Evolutionary conservation across 169 alveolate genomes (phyloP), one percentile per base, ranked within the genome.

Genomic region (Hammondia hammondi): DNA sequence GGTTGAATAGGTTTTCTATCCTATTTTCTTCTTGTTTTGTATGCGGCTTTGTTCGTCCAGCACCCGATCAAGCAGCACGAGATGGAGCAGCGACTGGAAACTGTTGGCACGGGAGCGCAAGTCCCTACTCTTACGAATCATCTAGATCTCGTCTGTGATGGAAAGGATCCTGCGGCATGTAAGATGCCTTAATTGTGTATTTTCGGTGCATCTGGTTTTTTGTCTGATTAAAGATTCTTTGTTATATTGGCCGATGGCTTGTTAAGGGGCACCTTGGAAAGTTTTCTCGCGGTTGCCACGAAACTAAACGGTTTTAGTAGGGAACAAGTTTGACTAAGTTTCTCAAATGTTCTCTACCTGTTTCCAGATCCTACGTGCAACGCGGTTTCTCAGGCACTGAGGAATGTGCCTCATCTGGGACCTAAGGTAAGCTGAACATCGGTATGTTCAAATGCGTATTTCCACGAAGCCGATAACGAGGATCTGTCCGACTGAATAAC

Each of bases 31-130:
- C 14, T 21, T 67, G n/a, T 21, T 17, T 7, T 57, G 14, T 10
- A 14, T 67, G 27, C 32, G 43, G 85, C 45, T 84, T 45, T 29
- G n/a, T 84, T 17, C 10, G 61, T n/a, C 17, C 95, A 92, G 95
- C 95, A 71, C n/a, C 95, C 95, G 17, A 92, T 91, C 77, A 85
- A 92, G 61, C 71, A 92, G 92, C 92, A 67, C 95, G 88, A 90
- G 61, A 17, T 92, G 89, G 95, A 92, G 43, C 95, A 87, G 57
- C 43, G 48, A 32, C 56, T 77, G 12, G 56, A 77, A 39, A 43
- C 92, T 43, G 88, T 81, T 4, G 95, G 95, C 57, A 92, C 57
- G 56, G 92, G 95, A 32, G 92, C 77, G 17, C 84, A 72, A 17
- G 88, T 67, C 9, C 95, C 92, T 29, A 72, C 77, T 39, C 89